A percentile compares a stretch with the other conserved stretches of the same genome.
These are phyloP conservation scores for Orbilia quercus DNA, from an alignment of 2,329 filamentous ascomycete genomes.

Conservation along the genomic window DNA sequence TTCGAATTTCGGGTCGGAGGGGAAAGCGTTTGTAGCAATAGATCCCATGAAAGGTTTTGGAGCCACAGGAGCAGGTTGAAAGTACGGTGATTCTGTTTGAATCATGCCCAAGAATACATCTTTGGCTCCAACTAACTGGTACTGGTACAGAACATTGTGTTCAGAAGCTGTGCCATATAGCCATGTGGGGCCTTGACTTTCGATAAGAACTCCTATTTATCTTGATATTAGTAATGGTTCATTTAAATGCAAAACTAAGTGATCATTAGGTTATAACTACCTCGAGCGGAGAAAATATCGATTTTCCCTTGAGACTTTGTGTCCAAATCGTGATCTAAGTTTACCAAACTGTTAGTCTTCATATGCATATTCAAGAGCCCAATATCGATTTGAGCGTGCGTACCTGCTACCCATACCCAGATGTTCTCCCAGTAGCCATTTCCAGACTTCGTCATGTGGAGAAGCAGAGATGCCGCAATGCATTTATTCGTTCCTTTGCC, in stretches of 20 bases:
- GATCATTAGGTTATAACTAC: no score
- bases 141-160: conserved; percentile 77
- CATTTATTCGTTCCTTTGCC: conserved; percentile 75
- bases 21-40: background rate
- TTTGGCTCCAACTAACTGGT: conserved; percentile 71
- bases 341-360: no score
- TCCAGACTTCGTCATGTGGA: conserved; percentile 75
- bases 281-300: conserved; percentile 70
- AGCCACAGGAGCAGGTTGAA: conserved; percentile 67
- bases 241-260: no score
- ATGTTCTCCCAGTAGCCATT: no score
- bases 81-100: conserved; percentile 79
- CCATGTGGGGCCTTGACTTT: conserved; percentile 68
- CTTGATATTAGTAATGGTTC: no score
- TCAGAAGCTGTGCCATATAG: conserved; percentile 74
- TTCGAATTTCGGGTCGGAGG: conserved; percentile 64
- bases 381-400: no score
- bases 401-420: no score
- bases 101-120: conserved; percentile 74
- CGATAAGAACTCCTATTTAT: conserved; percentile 68
- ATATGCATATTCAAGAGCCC: no score
- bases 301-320: conserved; percentile 66
- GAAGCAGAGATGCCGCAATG: conserved; percentile 77
- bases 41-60: conserved; percentile 57
- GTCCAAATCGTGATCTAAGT: conserved; percentile 75